Percentiles rank a stretch among this genome's conserved stretches.
These are phyloP conservation scores for Boletus vinaceobasis DNA, from an alignment of 768 basidiomycete species.

Conservation along the genomic window DNA sequence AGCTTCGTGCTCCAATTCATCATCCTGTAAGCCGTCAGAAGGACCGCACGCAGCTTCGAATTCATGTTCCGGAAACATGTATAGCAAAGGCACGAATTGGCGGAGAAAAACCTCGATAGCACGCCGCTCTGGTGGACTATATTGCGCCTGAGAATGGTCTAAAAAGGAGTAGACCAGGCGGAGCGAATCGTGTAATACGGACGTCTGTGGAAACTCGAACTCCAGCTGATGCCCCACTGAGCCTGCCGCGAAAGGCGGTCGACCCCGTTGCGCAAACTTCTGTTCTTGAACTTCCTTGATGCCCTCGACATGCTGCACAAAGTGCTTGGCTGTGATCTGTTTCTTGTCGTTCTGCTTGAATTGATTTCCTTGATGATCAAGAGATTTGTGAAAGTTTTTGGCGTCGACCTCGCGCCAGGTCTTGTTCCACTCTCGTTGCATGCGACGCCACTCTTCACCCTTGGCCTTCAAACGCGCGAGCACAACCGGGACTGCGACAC, in stretches of 20 bases:
- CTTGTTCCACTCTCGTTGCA: slow-evolving; percentile 92
- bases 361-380: slow-evolving; percentile 92
- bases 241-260: slow-evolving; percentile 41
- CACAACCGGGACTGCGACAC: slow-evolving; percentile 88
- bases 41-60: slow-evolving; percentile 63
- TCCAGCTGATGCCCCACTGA: slow-evolving; percentile 70
- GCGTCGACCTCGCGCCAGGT: slow-evolving; percentile 97
- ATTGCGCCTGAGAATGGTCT: slow-evolving; percentile 77
- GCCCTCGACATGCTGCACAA: slow-evolving; percentile 75
- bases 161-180: slow-evolving; percentile 90
- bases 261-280: slow-evolving; percentile 24
- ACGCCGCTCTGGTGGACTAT: slow-evolving; percentile 74
- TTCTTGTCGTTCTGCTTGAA: slow-evolving; percentile 98
- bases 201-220: slow-evolving; percentile 71
- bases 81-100: slow-evolving; percentile 78
- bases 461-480: slow-evolving; percentile 85
- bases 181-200: slow-evolving; percentile 82
- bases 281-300: slow-evolving; percentile 59
- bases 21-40: slow-evolving; percentile 44
- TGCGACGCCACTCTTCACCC: slow-evolving; percentile 95
- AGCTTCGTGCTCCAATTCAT: slow-evolving; percentile 30
- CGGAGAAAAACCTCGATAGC: slow-evolving; percentile 83
- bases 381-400: slow-evolving; percentile 96
- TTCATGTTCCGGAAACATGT: slow-evolving; percentile 63
- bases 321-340: slow-evolving; percentile 77